phyloP scores from a whole-genome alignment of 2,329 filamentous ascomycete species.

The Acephala macrosclerotiorum region DNA sequence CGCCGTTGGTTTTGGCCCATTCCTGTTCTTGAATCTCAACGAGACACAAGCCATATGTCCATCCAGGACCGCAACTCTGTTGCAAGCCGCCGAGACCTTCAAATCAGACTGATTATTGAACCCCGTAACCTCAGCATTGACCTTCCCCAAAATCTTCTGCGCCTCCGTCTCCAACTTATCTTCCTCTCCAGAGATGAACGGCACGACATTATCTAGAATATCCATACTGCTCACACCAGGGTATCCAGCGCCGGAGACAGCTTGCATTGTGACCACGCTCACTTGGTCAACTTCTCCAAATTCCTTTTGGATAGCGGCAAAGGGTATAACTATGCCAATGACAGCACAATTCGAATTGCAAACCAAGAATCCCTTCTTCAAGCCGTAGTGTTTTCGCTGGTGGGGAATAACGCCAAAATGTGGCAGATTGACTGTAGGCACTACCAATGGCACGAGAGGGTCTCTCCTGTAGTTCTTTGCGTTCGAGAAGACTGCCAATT shows the following conservation, averaged over 20 bases:
- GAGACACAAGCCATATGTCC: constrained; percentile 96
- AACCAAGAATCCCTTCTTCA: constrained; percentile 89
- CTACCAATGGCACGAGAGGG: constrained; percentile 88
- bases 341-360: constrained; percentile 99
- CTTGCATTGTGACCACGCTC: constrained; percentile 91
- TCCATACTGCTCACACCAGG: constrained; percentile 93
- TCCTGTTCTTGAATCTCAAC: constrained; percentile 76
- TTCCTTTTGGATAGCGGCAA: constrained; percentile 84
- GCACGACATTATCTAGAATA: constrained; percentile 94
- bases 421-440: constrained; percentile 90
- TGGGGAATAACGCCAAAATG: constrained; percentile 91
- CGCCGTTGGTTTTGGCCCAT: constrained; percentile 69
- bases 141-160: constrained; percentile 85
- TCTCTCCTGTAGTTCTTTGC: constrained; percentile 96
- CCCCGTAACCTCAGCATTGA: constrained; percentile 75
- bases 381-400: constrained; percentile 75
- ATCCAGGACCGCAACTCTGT: constrained; percentile 92
- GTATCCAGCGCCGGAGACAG: constrained; percentile 91
- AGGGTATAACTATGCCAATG: constrained; percentile 93
- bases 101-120: constrained; percentile 79
- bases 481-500: constrained; percentile 95
- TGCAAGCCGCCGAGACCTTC: constrained; percentile 86
- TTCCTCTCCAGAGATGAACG: constrained; percentile 92
- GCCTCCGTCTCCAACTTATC: constrained; percentile 96
- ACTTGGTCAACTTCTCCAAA: constrained; percentile 83